Evolutionary conservation across 2,329 filamentous ascomycete genomes (phyloP).

Genomic region (Dactylellina parvicollis): DNA sequence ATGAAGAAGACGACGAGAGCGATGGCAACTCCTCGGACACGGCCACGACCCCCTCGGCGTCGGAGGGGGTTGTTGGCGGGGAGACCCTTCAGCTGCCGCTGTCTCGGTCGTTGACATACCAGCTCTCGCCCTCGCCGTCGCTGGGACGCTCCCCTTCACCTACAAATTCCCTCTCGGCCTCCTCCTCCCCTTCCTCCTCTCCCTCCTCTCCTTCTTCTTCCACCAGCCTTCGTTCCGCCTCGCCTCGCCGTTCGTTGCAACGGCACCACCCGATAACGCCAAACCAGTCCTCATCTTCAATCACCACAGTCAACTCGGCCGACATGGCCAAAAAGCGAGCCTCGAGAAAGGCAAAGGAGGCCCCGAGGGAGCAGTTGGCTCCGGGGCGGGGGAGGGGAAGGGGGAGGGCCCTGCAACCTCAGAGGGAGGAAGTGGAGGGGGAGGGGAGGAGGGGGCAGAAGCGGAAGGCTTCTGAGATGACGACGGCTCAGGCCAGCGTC

Average conservation of each 20-base stretch:
- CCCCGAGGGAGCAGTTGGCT: slow-evolving; percentile 25
- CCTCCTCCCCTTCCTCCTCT: slow-evolving; percentile 27
- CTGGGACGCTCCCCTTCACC: slow-evolving; percentile 40
- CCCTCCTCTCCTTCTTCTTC: slow-evolving; percentile 39
- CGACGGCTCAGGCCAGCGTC: slow-evolving; percentile 13
- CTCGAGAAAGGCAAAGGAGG: slow-evolving; percentile 9
- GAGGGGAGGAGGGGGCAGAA: slow-evolving; percentile 38
- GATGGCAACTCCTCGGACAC: slow-evolving; percentile 50
- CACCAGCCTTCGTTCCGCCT: background rate
- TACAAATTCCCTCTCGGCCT: slow-evolving; percentile 2
- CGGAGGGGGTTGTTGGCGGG: slow-evolving; percentile 15
- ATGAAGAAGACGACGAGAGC: slow-evolving; percentile 50
- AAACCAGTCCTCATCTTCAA: slow-evolving; percentile 19
- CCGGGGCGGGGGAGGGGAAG: slow-evolving; percentile 15
- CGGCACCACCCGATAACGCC: background rate
- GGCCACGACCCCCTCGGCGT: slow-evolving; percentile 41
- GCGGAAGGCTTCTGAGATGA: slow-evolving; percentile 50
- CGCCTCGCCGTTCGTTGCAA: background rate
- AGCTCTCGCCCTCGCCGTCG: slow-evolving; percentile 47
- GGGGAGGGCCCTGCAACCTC: background rate
- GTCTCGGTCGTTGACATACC: slow-evolving; percentile 30
- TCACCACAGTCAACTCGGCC: background rate
- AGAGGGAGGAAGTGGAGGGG: background rate
- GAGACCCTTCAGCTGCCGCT: slow-evolving; percentile 44
- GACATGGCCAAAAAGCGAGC: slow-evolving; percentile 17